Evolutionary conservation across 148 eudicot species (phyloP).

Genomic region (Amaranthus cruentus): DNA sequence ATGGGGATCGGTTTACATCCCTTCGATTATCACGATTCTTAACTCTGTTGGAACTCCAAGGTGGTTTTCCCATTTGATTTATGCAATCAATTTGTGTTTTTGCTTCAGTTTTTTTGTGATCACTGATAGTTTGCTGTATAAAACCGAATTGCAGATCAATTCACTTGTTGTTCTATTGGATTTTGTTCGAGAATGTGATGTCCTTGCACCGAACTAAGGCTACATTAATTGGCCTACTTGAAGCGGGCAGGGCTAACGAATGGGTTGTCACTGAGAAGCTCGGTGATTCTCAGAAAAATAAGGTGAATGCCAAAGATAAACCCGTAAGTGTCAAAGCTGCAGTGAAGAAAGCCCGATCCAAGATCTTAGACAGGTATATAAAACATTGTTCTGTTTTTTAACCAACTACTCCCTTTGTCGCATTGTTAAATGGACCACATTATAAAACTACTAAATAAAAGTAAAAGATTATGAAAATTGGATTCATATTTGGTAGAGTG

Average conservation of each 20-base stretch:
- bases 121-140: background rate
- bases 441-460: no score
- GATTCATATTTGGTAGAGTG: no score
- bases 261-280: conserved; percentile 99
- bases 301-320: conserved; percentile 37
- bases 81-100: background rate
- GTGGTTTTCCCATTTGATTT: conserved; percentile 19
- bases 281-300: conserved; percentile 76
- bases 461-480: no score
- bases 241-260: conserved; percentile 84
- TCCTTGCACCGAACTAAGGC: conserved; percentile 95
- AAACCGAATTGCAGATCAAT: conserved; percentile 53
- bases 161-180: conserved; percentile 89
- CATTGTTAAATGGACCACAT: no score
- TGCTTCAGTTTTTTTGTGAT: background rate
- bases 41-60: conserved; percentile 97
- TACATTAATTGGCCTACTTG: conserved; percentile 76
- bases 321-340: conserved; percentile 36
- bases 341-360: conserved; percentile 44
- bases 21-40: conserved; percentile 71
- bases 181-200: conserved; percentile 96
- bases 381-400: background rate
- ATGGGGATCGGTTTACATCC: conserved; percentile 91
- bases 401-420: no score
- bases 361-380: conserved; percentile 64